phyloP scores from a whole-genome alignment of 225 moss, liverwort and hornwort genomes.

The Straminergon stramineum region DNA sequence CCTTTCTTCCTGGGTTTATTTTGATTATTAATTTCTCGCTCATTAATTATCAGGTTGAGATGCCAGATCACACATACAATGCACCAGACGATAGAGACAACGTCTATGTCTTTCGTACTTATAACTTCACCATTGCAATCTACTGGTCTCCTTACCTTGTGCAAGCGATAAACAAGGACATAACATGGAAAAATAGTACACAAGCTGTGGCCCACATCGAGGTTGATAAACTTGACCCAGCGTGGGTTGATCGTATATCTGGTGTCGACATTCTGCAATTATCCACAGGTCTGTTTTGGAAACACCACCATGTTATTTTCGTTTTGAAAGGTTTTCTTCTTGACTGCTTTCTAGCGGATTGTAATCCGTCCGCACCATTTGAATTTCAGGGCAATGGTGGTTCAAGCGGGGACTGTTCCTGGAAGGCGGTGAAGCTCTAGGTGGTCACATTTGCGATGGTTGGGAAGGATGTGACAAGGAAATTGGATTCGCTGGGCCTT shows the following conservation, averaged over 20 bases:
- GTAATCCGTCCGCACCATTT: neutral
- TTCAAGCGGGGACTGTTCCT: conserved; percentile 58
- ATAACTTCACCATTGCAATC: conserved; percentile 52
- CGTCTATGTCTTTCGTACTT: conserved; percentile 33
- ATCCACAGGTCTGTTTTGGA: conserved; percentile 34
- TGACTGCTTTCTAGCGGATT: neutral
- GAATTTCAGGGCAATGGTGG: conserved; percentile 77
- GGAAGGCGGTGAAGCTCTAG: conserved; percentile 28
- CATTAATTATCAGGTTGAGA: conserved; percentile 42
- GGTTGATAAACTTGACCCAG: conserved; percentile 53
- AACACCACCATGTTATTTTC: neutral
- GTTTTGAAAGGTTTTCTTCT: neutral
- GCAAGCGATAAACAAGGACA: conserved; percentile 20
- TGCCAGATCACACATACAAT: conserved; percentile 29
- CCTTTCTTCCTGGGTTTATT: neutral
- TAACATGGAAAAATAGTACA: conserved; percentile 14
- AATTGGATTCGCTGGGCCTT: conserved; percentile 45
- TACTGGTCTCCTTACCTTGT: conserved; percentile 89
- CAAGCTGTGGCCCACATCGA: conserved; percentile 29
- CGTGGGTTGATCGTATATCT: conserved; percentile 42
- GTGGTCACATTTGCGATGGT: conserved; percentile 70
- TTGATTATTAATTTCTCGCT: neutral
- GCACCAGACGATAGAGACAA: conserved; percentile 34
- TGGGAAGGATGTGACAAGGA: conserved; percentile 36
- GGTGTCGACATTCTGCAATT: conserved; percentile 53